These are phyloP conservation scores for Leishmania major DNA, from an alignment of 208 protist species.

Conservation along the genomic window DNA sequence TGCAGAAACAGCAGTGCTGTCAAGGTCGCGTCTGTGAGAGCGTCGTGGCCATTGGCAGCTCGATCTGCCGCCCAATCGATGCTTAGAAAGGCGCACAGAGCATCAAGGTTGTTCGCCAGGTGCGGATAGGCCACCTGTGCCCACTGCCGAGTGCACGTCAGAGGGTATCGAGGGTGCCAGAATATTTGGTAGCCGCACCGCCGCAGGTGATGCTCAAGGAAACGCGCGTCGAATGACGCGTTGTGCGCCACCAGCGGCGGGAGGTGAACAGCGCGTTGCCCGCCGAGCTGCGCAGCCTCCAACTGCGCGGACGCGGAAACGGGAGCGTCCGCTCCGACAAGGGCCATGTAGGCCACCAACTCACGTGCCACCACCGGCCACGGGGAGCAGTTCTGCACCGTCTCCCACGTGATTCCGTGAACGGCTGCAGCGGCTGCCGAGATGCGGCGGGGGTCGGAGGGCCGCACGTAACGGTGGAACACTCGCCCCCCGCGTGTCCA, in stretches of 20 bases:
- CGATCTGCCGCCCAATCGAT: constrained; percentile 38
- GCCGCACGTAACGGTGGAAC: constrained; percentile 55
- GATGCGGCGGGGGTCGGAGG: constrained; percentile 17
- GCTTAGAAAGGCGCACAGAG: constrained; percentile 40
- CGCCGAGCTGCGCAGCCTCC: neutral
- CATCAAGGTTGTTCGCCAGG: constrained; percentile 40
- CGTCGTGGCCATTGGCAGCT: constrained; percentile 36
- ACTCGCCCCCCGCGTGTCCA: constrained; percentile 46
- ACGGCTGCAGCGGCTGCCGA: constrained; percentile 21
- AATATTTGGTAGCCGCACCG: constrained; percentile 46
- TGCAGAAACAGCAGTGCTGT: constrained; percentile 59
- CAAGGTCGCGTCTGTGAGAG: constrained; percentile 56
- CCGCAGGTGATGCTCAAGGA: constrained; percentile 38
- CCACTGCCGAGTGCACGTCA: constrained; percentile 59
- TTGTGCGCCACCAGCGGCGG: constrained; percentile 78
- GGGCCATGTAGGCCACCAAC: constrained; percentile 25
- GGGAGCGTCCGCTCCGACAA: neutral
- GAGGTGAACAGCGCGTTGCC: constrained; percentile 18
- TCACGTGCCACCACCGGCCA: constrained; percentile 32
- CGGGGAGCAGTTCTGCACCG: constrained; percentile 31
- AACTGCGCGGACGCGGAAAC: neutral
- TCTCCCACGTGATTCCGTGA: constrained; percentile 39
- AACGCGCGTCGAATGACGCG: constrained; percentile 57
- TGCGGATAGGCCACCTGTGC: constrained; percentile 51
- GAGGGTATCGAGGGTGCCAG: constrained; percentile 47